These are phyloP conservation scores for Penicillium nucicola DNA, from an alignment of 495 filamentous ascomycete species.

Conservation along the genomic window DNA sequence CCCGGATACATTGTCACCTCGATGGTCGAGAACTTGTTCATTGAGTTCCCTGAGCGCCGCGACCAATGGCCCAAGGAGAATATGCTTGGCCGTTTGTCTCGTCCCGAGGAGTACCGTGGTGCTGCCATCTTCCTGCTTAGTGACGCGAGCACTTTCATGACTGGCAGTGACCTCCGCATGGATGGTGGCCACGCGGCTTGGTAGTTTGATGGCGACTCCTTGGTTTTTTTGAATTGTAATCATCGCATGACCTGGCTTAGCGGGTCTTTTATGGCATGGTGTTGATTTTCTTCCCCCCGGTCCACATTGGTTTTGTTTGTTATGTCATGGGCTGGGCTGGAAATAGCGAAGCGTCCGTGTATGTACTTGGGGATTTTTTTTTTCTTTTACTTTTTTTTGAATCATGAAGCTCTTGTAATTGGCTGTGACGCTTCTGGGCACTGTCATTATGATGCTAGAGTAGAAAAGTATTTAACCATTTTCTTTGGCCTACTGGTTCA, in stretches of 20 bases:
- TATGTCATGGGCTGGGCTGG: neutral
- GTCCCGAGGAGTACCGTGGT: slow-evolving; percentile 76
- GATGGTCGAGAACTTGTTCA: slow-evolving; percentile 81
- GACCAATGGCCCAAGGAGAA: slow-evolving; percentile 82
- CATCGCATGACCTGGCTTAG: slow-evolving; percentile 3
- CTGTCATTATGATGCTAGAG: slow-evolving; percentile 16
- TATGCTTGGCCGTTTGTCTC: slow-evolving; percentile 79
- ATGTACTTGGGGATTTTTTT: neutral
- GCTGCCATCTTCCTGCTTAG: slow-evolving; percentile 82
- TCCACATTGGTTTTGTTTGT: no score
- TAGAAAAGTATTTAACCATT: slow-evolving; percentile 13
- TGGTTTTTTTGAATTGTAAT: neutral
- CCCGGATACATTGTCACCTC: slow-evolving; percentile 94
- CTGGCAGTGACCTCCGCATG: slow-evolving; percentile 72
- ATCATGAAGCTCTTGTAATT: neutral
- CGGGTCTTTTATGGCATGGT: slow-evolving; percentile 24
- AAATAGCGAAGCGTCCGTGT: slow-evolving; percentile 9
- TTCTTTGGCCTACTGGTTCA: neutral
- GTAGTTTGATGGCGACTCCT: slow-evolving; percentile 39
- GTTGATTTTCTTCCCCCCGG: slow-evolving; percentile 4
- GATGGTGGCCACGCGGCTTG: slow-evolving; percentile 81
- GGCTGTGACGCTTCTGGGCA: neutral
- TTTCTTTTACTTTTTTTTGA: neutral
- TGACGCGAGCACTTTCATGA: slow-evolving; percentile 87
- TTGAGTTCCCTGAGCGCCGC: slow-evolving; percentile 68